phyloP scores from a whole-genome alignment of 1,284 basidiomycete genomes.

The Irpex sp. region DNA sequence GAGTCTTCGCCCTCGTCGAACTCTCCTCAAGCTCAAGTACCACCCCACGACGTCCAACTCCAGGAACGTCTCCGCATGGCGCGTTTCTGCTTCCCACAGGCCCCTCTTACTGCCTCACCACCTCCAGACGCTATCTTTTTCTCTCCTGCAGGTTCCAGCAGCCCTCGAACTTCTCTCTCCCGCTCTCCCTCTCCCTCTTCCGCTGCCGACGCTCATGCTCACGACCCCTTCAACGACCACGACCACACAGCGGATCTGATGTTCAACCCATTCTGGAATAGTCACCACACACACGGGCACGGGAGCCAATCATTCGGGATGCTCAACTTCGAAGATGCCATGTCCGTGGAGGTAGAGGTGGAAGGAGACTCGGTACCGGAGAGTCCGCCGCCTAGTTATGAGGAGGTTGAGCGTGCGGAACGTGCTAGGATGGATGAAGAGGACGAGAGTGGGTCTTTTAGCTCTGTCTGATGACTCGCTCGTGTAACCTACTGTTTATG shows the following conservation, averaged over 20 bases:
- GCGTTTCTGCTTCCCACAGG: conserved; percentile 6
- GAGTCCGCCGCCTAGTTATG: not conserved
- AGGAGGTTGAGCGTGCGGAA: not conserved
- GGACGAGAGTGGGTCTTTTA: too few species aligned
- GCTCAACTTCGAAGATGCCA: not conserved
- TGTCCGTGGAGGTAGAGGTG: not conserved
- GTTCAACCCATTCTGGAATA: not conserved
- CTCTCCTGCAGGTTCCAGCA: not conserved
- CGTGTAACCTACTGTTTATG: too few species aligned
- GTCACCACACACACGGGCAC: too few species aligned
- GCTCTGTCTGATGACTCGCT: too few species aligned
- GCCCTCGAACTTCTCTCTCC: not conserved
- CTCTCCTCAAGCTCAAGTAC: not conserved
- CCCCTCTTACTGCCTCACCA: not conserved
- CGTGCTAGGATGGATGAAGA: too few species aligned
- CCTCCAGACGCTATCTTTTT: not conserved
- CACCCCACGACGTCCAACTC: not conserved
- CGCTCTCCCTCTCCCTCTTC: too few species aligned
- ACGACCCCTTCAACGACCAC: too few species aligned
- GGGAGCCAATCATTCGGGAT: not conserved
- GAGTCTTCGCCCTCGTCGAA: not conserved
- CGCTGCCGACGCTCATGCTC: not conserved
- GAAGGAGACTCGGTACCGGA: not conserved
- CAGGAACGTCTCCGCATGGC: conserved; percentile 4
- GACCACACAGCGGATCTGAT: not conserved